Conservation (phyloP, 2,329 filamentous ascomycete species). For the Periglandula ipomoeae region DNA sequence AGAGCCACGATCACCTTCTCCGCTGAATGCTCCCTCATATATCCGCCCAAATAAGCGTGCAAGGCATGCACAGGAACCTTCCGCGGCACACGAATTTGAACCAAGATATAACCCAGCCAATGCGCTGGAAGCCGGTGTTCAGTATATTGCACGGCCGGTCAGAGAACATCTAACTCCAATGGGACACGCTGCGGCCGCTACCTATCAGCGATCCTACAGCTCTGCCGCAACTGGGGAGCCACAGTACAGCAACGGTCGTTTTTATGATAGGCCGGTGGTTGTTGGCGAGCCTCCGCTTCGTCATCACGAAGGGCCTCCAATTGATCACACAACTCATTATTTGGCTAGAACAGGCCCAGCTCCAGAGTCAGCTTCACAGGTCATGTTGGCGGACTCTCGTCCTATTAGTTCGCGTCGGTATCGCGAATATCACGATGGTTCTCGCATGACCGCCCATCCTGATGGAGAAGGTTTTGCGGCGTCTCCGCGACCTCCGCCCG, state of each 20-base stretch:
- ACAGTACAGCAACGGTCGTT: slow-evolving; percentile 23
- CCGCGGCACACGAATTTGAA: slow-evolving; percentile 23
- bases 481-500: slow-evolving; percentile 41
- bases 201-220: slow-evolving; percentile 13
- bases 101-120: slow-evolving; percentile 32
- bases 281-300: slow-evolving; percentile 21
- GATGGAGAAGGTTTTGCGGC: slow-evolving; percentile 42
- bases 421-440: slow-evolving; percentile 31
- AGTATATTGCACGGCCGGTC: slow-evolving; percentile 20
- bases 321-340: slow-evolving; percentile 24
- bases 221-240: slow-evolving; percentile 17
- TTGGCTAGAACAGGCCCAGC: slow-evolving; percentile 27
- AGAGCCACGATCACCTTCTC: slow-evolving; percentile 56
- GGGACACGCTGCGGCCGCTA: neutral
- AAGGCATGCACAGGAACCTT: slow-evolving; percentile 36
- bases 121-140: slow-evolving; percentile 25
- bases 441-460: slow-evolving; percentile 39
- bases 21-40: slow-evolving; percentile 42
- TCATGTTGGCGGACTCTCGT: slow-evolving; percentile 30
- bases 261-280: slow-evolving; percentile 22
- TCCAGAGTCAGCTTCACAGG: slow-evolving; percentile 32
- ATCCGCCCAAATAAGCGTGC: slow-evolving; percentile 48
- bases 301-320: slow-evolving; percentile 28
- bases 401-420: slow-evolving; percentile 34
- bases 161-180: slow-evolving; percentile 19